Percentiles rank a stretch among this genome's conserved stretches.
Evolutionary conservation across 306 rosid genomes (phyloP).

Genomic region (Vicia villosa): DNA sequence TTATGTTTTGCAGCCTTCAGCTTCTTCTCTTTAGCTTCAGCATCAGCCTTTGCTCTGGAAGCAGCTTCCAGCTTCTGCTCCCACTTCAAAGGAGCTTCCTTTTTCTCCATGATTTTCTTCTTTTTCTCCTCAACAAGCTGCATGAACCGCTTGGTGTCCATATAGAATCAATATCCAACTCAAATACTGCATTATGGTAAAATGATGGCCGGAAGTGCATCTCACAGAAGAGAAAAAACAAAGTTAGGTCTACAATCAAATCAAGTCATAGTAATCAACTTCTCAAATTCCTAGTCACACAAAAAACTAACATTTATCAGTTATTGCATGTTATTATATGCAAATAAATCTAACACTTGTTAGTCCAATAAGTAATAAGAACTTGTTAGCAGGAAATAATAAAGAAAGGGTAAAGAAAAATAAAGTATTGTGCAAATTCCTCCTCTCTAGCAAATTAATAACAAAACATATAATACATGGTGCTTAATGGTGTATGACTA

Average conservation of each 20-base stretch:
- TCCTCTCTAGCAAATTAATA: not conserved
- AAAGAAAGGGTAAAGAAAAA: not conserved
- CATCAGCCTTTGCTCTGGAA: constrained; percentile 71
- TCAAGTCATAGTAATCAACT: not conserved
- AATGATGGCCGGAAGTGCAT: constrained; percentile 94
- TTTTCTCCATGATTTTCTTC: constrained; percentile 86
- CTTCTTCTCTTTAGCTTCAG: constrained; percentile 72
- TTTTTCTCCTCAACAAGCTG: constrained; percentile 94
- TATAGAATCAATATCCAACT: constrained; percentile 60
- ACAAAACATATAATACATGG: not conserved
- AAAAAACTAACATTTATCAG: not conserved
- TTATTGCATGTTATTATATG: not conserved
- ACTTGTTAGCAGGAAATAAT: not conserved
- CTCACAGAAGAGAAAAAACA: constrained; percentile 98
- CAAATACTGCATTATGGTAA: constrained; percentile 80
- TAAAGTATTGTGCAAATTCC: not conserved
- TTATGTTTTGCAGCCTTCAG: constrained; percentile 66
- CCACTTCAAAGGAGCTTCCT: constrained; percentile 96
- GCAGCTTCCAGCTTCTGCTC: constrained; percentile 94
- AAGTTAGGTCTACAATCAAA: constrained; percentile 71
- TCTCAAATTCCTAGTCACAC: not conserved
- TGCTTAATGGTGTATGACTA: not conserved
- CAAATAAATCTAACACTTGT: not conserved
- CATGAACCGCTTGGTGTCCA: constrained; percentile 86
- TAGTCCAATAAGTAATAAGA: not conserved